A percentile compares a stretch with the other conserved stretches of the same genome.
These are phyloP conservation scores for Xylariaceae sp. DNA, from an alignment of 2,329 filamentous ascomycete genomes.

Conservation along the genomic window DNA sequence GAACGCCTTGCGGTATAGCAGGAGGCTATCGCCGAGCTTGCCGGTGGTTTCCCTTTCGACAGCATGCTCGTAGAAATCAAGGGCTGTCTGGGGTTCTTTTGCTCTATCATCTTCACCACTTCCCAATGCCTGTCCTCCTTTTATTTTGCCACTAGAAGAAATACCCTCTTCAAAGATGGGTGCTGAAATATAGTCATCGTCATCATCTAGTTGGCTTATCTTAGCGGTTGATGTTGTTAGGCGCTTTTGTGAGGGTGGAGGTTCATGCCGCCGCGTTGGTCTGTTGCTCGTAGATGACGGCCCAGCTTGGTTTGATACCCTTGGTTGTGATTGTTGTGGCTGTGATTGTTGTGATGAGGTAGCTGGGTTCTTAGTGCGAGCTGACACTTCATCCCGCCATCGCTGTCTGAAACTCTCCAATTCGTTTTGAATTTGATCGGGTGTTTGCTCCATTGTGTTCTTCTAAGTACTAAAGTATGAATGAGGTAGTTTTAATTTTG, in stretches of 20 bases:
- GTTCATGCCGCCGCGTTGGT: slow-evolving; percentile 22
- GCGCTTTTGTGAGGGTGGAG: slow-evolving; percentile 27
- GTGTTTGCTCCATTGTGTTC: slow-evolving; percentile 35
- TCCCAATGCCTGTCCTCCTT: slow-evolving; percentile 28
- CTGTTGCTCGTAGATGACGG: slow-evolving; percentile 25
- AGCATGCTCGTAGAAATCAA: slow-evolving; percentile 92
- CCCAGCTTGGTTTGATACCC: slow-evolving; percentile 14
- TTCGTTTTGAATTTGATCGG: slow-evolving; percentile 62
- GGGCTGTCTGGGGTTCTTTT: slow-evolving; percentile 58
- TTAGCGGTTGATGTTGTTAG: slow-evolving; percentile 22
- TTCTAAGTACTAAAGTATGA: slow-evolving; percentile 1
- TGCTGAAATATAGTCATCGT: slow-evolving; percentile 40
- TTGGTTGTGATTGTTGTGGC: slow-evolving; percentile 18
- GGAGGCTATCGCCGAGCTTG: slow-evolving; percentile 85
- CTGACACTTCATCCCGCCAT: slow-evolving; percentile 80
- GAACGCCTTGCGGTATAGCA: slow-evolving; percentile 88
- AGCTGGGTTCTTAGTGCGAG: slow-evolving; percentile 44
- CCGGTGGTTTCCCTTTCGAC: slow-evolving; percentile 87
- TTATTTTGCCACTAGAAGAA: slow-evolving; percentile 12
- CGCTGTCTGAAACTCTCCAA: slow-evolving; percentile 84
- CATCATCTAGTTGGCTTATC: slow-evolving; percentile 37
- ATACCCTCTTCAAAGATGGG: slow-evolving; percentile 42
- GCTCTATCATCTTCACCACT: slow-evolving; percentile 15
- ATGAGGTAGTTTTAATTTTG: too few relatives aligned
- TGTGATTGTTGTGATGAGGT: slow-evolving; percentile 24